Percentiles rank a stretch among this genome's conserved stretches.
Evolutionary conservation across 192 early-diverging fungal species (phyloP).

Genomic region (Backusella tuberculispora): DNA sequence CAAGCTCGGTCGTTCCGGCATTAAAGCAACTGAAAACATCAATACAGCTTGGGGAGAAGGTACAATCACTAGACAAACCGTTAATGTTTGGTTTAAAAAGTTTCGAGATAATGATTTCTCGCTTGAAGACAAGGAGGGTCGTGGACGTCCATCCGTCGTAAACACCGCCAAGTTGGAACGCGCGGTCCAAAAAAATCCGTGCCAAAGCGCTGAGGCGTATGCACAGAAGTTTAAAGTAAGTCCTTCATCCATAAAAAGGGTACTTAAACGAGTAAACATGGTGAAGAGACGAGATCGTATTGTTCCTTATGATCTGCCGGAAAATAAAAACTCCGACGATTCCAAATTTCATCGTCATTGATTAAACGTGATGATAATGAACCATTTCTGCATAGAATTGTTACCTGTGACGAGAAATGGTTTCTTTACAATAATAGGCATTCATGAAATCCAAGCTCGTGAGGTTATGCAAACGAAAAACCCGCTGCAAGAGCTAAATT

Average conservation of each 20-base stretch:
- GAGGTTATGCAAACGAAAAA: no score
- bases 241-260: neutral
- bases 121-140: neutral
- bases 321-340: neutral
- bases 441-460: no score
- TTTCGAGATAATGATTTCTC: neutral
- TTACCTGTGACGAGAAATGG: no score
- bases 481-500: no score
- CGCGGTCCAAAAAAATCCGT: neutral
- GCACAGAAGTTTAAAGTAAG: neutral
- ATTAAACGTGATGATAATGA: neutral
- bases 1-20: neutral
- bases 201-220: neutral
- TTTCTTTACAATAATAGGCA: no score
- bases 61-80: neutral
- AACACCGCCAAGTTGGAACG: neutral
- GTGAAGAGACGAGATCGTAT: neutral
- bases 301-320: neutral
- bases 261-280: neutral
- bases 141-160: neutral
- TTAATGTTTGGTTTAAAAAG: neutral
- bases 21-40: neutral
- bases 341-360: neutral
- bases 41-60: neutral
- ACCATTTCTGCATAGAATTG: no score